Evolutionary conservation across 2,329 filamentous ascomycete genomes (phyloP).

Genomic region (Curvularia eragrostidis): DNA sequence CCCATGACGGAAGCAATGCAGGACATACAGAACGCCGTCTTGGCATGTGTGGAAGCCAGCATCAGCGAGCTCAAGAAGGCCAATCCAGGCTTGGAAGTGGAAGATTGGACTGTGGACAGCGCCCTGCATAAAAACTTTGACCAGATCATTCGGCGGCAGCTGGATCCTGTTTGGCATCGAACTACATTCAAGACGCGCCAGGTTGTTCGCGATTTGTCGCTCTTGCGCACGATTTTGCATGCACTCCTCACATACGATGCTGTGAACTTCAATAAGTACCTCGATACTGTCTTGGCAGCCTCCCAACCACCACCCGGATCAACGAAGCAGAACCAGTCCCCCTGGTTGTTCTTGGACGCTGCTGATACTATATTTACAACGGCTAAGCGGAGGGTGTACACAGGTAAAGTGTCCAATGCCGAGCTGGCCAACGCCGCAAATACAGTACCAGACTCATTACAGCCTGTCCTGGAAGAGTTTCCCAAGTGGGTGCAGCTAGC

Average conservation of each 20-base stretch:
- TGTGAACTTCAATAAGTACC: conserved; percentile 87
- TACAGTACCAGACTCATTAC: conserved; percentile 66
- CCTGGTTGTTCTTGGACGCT: conserved; percentile 95
- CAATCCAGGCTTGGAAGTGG: conserved; percentile 90
- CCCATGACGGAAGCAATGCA: conserved; percentile 95
- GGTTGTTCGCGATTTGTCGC: conserved; percentile 86
- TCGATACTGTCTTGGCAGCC: conserved; percentile 91
- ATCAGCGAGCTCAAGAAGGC: conserved; percentile 92
- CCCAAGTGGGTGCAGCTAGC: conserved; percentile 91
- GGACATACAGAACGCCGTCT: conserved; percentile 89
- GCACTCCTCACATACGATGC: conserved; percentile 84
- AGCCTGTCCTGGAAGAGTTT: conserved; percentile 87
- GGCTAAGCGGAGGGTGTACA: conserved; percentile 86
- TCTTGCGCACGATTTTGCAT: conserved; percentile 82
- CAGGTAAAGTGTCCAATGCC: conserved; percentile 70
- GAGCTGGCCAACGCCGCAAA: conserved; percentile 56
- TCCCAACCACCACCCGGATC: conserved; percentile 88
- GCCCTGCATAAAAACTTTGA: conserved; percentile 94
- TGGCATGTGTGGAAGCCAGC: conserved; percentile 95
- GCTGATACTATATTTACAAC: conserved; percentile 94
- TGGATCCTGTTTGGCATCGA: conserved; percentile 97
- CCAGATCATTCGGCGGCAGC: conserved; percentile 81
- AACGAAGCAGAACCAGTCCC: conserved; percentile 85
- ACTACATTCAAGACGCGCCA: conserved; percentile 94
- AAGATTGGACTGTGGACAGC: conserved; percentile 95